phyloP scores from a whole-genome alignment of 2,329 filamentous ascomycete genomes.

The Alternaria metachromatica region DNA sequence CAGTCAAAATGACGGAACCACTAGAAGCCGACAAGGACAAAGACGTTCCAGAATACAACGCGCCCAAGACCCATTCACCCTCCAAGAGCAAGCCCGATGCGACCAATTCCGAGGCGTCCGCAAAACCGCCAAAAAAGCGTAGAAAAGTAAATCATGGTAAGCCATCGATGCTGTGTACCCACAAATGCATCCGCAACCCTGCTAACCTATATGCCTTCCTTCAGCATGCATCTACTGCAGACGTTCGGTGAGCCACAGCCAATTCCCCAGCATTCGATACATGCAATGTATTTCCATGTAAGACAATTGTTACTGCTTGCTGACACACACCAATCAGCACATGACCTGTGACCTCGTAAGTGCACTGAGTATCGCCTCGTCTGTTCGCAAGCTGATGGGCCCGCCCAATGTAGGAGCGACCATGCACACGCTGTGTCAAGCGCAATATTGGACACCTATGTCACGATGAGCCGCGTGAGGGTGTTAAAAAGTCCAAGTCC shows the following conservation, averaged over 20 bases:
- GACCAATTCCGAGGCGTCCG: slow-evolving; percentile 36
- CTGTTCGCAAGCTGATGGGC: slow-evolving; percentile 43
- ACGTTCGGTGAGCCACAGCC: slow-evolving; percentile 55
- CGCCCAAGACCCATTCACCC: slow-evolving; percentile 37
- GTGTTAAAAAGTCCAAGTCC: slow-evolving; percentile 77
- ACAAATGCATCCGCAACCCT: slow-evolving; percentile 26
- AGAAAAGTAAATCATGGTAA: slow-evolving; percentile 62
- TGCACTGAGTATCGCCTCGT: slow-evolving; percentile 14
- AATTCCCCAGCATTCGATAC: slow-evolving; percentile 29
- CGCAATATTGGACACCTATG: slow-evolving; percentile 98
- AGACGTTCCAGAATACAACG: slow-evolving; percentile 31
- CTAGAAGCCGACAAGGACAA: slow-evolving; percentile 39
- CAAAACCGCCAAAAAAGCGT: slow-evolving; percentile 55
- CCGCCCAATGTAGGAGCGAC: slow-evolving; percentile 73
- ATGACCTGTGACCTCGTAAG: slow-evolving; percentile 62
- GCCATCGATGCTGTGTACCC: slow-evolving; percentile 31
- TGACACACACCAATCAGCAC: slow-evolving; percentile 51
- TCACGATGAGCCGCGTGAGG: slow-evolving; percentile 93
- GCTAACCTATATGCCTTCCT: slow-evolving; percentile 36
- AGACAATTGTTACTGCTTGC: slow-evolving; percentile 33
- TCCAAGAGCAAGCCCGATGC: slow-evolving; percentile 39
- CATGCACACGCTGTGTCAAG: slow-evolving; percentile 97
- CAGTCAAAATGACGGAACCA: slow-evolving; percentile 42
- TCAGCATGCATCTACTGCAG: slow-evolving; percentile 61
- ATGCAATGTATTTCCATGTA: slow-evolving; percentile 25